Percentiles rank a stretch among this genome's conserved stretches.
These are phyloP conservation scores for Adansonia madagascariensis DNA, from an alignment of 441 rosid species.

Conservation along the genomic window DNA sequence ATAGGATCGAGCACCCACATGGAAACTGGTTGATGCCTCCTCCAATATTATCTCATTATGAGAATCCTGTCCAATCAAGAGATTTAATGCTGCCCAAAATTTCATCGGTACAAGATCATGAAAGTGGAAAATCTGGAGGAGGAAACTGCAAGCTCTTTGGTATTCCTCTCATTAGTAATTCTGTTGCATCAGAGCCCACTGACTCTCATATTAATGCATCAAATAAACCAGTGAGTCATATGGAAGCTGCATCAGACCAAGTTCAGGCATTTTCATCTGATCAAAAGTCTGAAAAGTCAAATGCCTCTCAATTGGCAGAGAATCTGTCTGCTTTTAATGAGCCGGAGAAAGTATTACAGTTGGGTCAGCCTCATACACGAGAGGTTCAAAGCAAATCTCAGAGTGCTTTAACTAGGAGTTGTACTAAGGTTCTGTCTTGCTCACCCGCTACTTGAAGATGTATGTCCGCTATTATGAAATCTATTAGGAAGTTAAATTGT, in stretches of 20 bases:
- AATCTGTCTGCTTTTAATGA: constrained; percentile 43
- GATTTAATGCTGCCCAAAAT: constrained; percentile 46
- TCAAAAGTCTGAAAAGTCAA: constrained; percentile 55
- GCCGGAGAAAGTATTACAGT: constrained; percentile 47
- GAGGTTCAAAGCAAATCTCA: constrained; percentile 52
- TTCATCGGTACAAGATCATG: constrained; percentile 41
- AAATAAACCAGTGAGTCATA: constrained; percentile 33
- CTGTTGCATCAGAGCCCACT: constrained; percentile 45
- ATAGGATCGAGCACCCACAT: constrained; percentile 52
- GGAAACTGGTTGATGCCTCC: constrained; percentile 74
- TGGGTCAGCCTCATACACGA: constrained; percentile 40
- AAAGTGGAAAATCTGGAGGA: constrained; percentile 47
- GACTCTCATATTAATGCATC: constrained; percentile 34
- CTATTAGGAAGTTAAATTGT: neutral
- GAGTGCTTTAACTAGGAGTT: constrained; percentile 66
- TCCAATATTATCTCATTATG: constrained; percentile 51
- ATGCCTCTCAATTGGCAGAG: constrained; percentile 51
- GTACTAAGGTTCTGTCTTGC: constrained; percentile 71
- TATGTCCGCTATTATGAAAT: too few relatives aligned
- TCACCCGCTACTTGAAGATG: too few relatives aligned
- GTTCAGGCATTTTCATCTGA: constrained; percentile 40
- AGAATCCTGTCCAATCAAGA: constrained; percentile 44
- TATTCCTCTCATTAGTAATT: constrained; percentile 62
- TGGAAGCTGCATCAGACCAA: constrained; percentile 40
- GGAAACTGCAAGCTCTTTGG: constrained; percentile 91